A percentile compares a stretch with the other conserved stretches of the same genome.
These are phyloP conservation scores for Asterionellopsis glacialis DNA, from an alignment of 108 stramenopile species.

Conservation along the genomic window DNA sequence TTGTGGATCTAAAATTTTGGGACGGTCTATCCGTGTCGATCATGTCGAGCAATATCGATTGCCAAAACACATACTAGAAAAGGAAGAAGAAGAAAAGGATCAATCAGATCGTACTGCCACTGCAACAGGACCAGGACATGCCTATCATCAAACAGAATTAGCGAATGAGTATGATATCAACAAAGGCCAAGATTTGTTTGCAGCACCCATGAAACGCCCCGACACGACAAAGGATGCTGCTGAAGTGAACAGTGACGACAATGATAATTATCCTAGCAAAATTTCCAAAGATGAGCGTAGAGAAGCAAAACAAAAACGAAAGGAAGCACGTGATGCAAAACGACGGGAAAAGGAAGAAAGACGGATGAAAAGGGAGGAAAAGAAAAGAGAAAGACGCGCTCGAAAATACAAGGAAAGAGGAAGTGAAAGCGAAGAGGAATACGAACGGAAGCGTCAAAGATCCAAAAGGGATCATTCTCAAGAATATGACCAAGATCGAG, in stretches of 20 bases:
- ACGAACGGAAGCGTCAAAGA: constrained; percentile 13
- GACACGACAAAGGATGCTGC: constrained; percentile 5
- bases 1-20: constrained; percentile 58
- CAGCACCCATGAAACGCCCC: constrained; percentile 9
- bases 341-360: constrained; percentile 15
- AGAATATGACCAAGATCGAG: constrained; percentile 10
- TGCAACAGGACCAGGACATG: constrained; percentile 67
- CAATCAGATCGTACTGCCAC: constrained; percentile 6
- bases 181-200: constrained; percentile 90
- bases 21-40: constrained; percentile 89
- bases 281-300: constrained; percentile 13
- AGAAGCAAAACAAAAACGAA: constrained; percentile 14
- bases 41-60: constrained; percentile 95
- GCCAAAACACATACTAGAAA: constrained; percentile 87
- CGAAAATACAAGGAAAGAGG: constrained; percentile 14
- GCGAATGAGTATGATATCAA: constrained; percentile 65
- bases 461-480: constrained; percentile 15
- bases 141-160: constrained; percentile 83
- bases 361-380: constrained; percentile 1
- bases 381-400: constrained; percentile 8
- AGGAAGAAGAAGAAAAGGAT: constrained; percentile 77
- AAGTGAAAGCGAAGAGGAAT: constrained; percentile 20
- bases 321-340: constrained; percentile 14
- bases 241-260: constrained; percentile 9
- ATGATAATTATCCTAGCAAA: constrained; percentile 12